These are phyloP conservation scores for Basidioascus undulatus DNA, from an alignment of 768 basidiomycete genomes.

Conservation along the genomic window DNA sequence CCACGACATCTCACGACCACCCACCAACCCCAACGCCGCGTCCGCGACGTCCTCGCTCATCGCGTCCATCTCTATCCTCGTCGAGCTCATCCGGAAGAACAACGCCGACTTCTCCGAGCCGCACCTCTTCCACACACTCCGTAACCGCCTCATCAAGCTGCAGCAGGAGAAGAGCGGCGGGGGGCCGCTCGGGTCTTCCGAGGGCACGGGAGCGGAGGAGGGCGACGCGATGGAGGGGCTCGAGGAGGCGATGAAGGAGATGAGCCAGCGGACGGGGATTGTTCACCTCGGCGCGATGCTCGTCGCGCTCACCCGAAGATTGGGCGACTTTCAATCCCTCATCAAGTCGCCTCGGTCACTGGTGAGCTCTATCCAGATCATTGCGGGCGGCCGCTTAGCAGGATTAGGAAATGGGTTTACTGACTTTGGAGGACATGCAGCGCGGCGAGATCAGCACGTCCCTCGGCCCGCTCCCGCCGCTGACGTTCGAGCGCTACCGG, in stretches of 20 bases:
- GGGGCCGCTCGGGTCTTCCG: constrained; percentile 12
- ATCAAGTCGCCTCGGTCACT: constrained; percentile 48
- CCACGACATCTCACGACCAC: too few species aligned
- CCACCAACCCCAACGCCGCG: too few species aligned
- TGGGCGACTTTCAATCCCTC: constrained; percentile 45
- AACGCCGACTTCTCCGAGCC: constrained; percentile 98
- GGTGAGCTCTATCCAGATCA: constrained; percentile 28
- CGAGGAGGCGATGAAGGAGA: constrained; percentile 49
- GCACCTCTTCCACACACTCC: constrained; percentile 77
- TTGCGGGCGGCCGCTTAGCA: too few species aligned
- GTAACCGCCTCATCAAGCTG: constrained; percentile 67
- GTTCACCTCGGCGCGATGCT: constrained; percentile 72
- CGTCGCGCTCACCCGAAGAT: constrained; percentile 39
- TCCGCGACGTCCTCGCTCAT: constrained; percentile 43
- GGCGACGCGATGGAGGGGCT: constrained; percentile 36
- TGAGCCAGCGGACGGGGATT: constrained; percentile 64
- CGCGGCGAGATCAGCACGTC: constrained; percentile 42
- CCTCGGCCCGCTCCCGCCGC: constrained; percentile 44
- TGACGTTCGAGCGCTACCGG: constrained; percentile 84
- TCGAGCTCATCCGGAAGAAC: constrained; percentile 41
- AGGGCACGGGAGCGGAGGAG: constrained; percentile 19
- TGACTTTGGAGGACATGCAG: too few species aligned
- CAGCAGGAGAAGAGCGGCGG: constrained; percentile 32
- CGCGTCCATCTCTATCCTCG: constrained; percentile 63
- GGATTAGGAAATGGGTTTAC: too few species aligned